phyloP scores from a whole-genome alignment of 108 stramenopile genomes.

The Cyclostephanos invisitatus region DNA sequence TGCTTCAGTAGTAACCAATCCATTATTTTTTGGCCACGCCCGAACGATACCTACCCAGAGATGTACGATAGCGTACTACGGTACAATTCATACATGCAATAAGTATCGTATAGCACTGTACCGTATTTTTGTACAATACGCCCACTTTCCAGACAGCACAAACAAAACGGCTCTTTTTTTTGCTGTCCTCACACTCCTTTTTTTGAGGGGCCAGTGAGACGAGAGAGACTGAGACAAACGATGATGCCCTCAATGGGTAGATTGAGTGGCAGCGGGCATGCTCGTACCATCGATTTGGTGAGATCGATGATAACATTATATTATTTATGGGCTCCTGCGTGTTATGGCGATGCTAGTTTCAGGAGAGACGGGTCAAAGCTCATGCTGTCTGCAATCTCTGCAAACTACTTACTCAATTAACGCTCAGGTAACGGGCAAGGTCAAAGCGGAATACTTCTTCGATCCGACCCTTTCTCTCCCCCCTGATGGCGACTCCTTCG shows the following conservation, averaged over 20 bases:
- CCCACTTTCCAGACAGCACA: too few relatives aligned
- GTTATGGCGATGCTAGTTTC: slow-evolving; percentile 1
- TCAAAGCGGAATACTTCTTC: slow-evolving; percentile 84
- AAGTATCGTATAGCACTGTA: too few relatives aligned
- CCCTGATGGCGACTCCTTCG: slow-evolving; percentile 26
- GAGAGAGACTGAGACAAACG: background rate
- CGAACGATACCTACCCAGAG: too few relatives aligned
- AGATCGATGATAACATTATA: background rate
- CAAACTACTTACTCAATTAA: background rate
- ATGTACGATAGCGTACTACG: too few relatives aligned
- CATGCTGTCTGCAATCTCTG: background rate
- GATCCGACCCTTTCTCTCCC: slow-evolving; percentile 69
- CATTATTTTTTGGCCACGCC: too few relatives aligned
- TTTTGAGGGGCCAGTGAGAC: too few relatives aligned
- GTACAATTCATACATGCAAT: too few relatives aligned
- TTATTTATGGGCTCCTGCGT: background rate
- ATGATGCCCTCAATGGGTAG: slow-evolving; percentile 16
- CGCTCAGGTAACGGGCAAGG: slow-evolving; percentile 81
- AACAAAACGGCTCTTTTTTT: too few relatives aligned
- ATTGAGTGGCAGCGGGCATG: slow-evolving; percentile 11
- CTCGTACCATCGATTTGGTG: slow-evolving; percentile 25
- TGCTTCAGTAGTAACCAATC: too few relatives aligned
- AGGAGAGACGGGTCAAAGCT: background rate
- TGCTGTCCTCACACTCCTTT: too few relatives aligned
- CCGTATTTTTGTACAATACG: too few relatives aligned